These are phyloP conservation scores for Metarhizium album DNA, from an alignment of 2,329 filamentous ascomycete genomes.

Conservation along the genomic window DNA sequence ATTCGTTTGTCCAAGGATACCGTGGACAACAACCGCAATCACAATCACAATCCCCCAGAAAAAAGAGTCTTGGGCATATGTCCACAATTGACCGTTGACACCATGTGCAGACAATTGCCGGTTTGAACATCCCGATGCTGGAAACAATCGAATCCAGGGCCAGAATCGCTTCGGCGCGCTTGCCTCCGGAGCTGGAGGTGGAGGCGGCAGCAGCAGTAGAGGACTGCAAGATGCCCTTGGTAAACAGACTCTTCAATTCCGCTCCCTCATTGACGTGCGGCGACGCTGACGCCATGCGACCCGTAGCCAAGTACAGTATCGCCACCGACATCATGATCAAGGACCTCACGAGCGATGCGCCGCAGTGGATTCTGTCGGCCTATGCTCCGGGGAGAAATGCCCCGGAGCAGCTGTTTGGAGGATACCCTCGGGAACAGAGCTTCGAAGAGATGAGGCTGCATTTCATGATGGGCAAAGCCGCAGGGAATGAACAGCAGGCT, in stretches of 20 bases:
- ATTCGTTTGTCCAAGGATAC: neutral
- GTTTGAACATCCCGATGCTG: constrained; percentile 40
- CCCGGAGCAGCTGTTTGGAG: constrained; percentile 76
- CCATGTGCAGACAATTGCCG: constrained; percentile 36
- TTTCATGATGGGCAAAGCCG: constrained; percentile 49
- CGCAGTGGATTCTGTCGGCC: constrained; percentile 76
- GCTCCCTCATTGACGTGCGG: neutral
- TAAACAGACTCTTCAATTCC: constrained; percentile 7
- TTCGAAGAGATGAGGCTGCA: constrained; percentile 78
- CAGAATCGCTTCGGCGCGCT: constrained; percentile 50
- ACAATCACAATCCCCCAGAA: neutral
- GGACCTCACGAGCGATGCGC: constrained; percentile 61
- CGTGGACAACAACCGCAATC: no score
- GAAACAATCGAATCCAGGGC: constrained; percentile 21
- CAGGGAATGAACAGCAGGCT: constrained; percentile 47
- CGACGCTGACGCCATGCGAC: constrained; percentile 3
- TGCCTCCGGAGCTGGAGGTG: constrained; percentile 15
- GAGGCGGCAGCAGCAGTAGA: constrained; percentile 16
- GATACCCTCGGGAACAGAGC: constrained; percentile 68
- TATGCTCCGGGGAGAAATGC: constrained; percentile 71
- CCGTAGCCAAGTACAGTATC: constrained; percentile 37
- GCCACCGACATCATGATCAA: constrained; percentile 47
- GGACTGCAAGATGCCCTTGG: constrained; percentile 13
- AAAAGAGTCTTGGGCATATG: neutral
- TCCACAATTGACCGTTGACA: neutral